Evolutionary conservation across 805 yeast genomes (phyloP).

Genomic region (Lipomyces yamadae): DNA sequence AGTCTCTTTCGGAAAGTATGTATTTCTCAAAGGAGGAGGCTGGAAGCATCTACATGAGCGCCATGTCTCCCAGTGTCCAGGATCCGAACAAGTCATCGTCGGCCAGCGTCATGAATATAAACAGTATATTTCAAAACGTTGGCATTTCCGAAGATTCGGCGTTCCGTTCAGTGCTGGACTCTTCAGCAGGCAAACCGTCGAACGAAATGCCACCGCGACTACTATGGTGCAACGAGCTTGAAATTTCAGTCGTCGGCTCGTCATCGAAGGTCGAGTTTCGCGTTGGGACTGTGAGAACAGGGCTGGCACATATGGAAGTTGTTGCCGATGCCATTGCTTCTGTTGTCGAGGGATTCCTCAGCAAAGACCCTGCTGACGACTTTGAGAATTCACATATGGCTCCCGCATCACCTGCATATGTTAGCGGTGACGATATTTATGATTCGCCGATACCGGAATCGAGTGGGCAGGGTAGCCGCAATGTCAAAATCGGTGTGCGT

Average conservation of each 20-base stretch:
- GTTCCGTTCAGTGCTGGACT: neutral
- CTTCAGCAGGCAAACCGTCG: neutral
- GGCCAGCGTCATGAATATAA: neutral
- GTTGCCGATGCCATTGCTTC: conserved; percentile 22
- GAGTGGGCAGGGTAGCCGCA: conserved; percentile 5
- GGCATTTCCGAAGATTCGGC: neutral
- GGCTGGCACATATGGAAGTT: conserved; percentile 29
- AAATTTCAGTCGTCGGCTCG: conserved; percentile 10
- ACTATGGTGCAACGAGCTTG: conserved; percentile 31
- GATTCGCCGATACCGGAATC: neutral
- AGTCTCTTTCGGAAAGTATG: conserved; percentile 52
- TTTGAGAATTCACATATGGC: neutral
- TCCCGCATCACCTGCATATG: conserved; percentile 11
- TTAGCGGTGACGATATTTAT: conserved; percentile 13
- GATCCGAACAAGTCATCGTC: neutral
- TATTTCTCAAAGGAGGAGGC: conserved; percentile 72
- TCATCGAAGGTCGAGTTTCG: conserved; percentile 17
- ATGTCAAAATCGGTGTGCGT: conserved; percentile 20
- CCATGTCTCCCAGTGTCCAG: conserved; percentile 55
- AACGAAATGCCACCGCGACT: conserved; percentile 12
- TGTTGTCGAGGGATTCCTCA: conserved; percentile 21
- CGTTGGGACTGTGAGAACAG: conserved; percentile 20
- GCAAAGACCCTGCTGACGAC: conserved; percentile 8
- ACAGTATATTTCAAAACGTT: neutral
- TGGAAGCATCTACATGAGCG: conserved; percentile 80